These are phyloP conservation scores for Capronia coronata DNA, from an alignment of 2,329 filamentous ascomycete genomes.

Conservation along the genomic window DNA sequence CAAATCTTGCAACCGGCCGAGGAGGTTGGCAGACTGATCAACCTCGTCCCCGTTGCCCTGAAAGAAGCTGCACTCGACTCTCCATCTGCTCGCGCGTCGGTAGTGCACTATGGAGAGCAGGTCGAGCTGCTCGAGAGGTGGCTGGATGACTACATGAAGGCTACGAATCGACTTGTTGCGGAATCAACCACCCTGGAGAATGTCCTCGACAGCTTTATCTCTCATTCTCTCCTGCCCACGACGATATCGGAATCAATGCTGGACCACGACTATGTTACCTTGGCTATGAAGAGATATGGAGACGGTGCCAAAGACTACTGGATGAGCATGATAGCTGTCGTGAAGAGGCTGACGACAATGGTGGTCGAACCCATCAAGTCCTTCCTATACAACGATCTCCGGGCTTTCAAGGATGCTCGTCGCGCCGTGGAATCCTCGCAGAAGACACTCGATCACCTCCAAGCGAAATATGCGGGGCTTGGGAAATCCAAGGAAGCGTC, in stretches of 20 bases:
- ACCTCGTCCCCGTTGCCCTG: constrained; percentile 65
- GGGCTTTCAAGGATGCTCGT: constrained; percentile 77
- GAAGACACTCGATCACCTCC: constrained; percentile 72
- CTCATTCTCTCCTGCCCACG: constrained; percentile 65
- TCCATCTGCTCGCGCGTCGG: constrained; percentile 84
- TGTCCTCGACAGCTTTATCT: constrained; percentile 68
- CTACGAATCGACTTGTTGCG: constrained; percentile 54
- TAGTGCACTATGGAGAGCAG: constrained; percentile 83
- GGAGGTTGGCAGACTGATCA: constrained; percentile 41
- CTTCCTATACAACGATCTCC: constrained; percentile 73
- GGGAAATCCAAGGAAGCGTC: constrained; percentile 92
- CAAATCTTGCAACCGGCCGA: constrained; percentile 15
- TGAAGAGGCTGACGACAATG: constrained; percentile 69
- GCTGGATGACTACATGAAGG: constrained; percentile 67
- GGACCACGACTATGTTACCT: constrained; percentile 89
- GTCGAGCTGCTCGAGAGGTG: constrained; percentile 86
- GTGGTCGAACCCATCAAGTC: constrained; percentile 74
- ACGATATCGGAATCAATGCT: constrained; percentile 75
- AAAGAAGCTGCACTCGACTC: constrained; percentile 96
- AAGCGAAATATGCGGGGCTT: constrained; percentile 75
- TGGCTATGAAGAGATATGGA: constrained; percentile 76
- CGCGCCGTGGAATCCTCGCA: constrained; percentile 71
- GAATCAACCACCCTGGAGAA: constrained; percentile 71
- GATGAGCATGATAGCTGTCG: constrained; percentile 64
- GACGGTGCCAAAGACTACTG: constrained; percentile 86